phyloP scores from a whole-genome alignment of 1,284 basidiomycete species.

The Rhodotorula sp. region DNA sequence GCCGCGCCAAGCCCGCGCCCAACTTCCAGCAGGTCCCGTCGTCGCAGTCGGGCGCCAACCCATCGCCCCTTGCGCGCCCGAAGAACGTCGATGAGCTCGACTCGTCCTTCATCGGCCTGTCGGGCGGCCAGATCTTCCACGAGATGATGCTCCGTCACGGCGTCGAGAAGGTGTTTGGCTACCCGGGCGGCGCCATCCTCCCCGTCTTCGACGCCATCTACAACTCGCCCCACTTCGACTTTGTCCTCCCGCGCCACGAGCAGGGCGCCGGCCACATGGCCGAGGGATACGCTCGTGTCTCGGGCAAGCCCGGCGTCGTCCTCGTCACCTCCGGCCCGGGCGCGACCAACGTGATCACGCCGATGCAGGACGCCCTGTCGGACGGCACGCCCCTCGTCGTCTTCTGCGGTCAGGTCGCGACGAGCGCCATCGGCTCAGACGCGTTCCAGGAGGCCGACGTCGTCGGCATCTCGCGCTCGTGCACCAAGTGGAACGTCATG shows the following conservation, averaged over 20 bases:
- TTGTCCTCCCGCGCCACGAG: conserved; percentile 93
- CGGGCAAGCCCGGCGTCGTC: conserved; percentile 95
- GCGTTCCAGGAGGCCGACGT: conserved; percentile 98
- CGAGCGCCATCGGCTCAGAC: conserved; percentile 94
- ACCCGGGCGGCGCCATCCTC: conserved; percentile 89
- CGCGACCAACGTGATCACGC: conserved; percentile 95
- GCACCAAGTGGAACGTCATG: conserved; percentile 99
- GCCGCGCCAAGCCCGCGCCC: conserved; percentile 34
- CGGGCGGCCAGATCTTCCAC: conserved; percentile 96
- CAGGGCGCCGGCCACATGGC: conserved; percentile 94
- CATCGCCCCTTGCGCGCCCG: conserved; percentile 25
- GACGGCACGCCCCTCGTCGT: conserved; percentile 95
- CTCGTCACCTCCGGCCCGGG: conserved; percentile 97
- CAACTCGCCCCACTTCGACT: conserved; percentile 93
- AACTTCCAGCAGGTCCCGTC: conserved; percentile 34
- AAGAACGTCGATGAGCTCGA: conserved; percentile 50
- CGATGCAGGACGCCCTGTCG: conserved; percentile 95
- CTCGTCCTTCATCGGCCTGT: conserved; percentile 78
- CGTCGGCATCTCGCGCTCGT: conserved; percentile 91
- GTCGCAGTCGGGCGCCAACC: conserved; percentile 15
- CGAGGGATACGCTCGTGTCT: conserved; percentile 95
- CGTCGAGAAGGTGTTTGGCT: conserved; percentile 97
- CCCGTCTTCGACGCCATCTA: conserved; percentile 98
- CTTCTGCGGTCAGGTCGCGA: conserved; percentile 96
- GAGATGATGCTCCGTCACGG: conserved; percentile 99